Evolutionary conservation across 1,284 basidiomycete genomes (phyloP).

Genomic region (Porogramme epimiltina): DNA sequence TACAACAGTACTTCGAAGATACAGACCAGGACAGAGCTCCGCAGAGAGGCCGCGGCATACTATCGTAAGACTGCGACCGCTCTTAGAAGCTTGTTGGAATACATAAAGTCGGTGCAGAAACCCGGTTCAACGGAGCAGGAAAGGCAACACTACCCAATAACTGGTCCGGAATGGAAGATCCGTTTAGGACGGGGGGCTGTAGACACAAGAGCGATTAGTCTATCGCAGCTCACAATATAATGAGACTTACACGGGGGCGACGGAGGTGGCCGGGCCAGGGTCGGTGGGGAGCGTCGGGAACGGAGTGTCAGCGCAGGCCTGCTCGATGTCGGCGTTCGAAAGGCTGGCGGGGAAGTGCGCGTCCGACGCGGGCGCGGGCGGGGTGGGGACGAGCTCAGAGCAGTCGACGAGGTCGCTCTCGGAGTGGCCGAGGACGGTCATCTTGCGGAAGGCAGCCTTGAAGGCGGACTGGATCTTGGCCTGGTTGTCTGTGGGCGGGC

Average conservation of each 20-base stretch:
- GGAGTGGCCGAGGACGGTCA: constrained; percentile 35
- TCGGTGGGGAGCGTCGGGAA: constrained; percentile 36
- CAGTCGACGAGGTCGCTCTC: constrained; percentile 26
- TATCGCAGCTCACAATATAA: too few relatives aligned
- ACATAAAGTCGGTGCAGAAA: too few relatives aligned
- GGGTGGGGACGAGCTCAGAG: constrained; percentile 29
- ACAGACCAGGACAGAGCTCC: too few relatives aligned
- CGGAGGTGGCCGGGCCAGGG: constrained; percentile 33
- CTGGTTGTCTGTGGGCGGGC: constrained; percentile 27
- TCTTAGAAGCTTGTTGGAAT: too few relatives aligned
- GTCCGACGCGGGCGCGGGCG: constrained; percentile 18
- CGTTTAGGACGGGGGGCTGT: too few relatives aligned
- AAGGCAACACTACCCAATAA: too few relatives aligned
- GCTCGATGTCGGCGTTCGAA: constrained; percentile 26
- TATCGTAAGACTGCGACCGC: too few relatives aligned
- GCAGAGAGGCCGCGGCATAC: too few relatives aligned
- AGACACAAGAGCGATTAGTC: too few relatives aligned
- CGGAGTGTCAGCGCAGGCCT: constrained; percentile 23
- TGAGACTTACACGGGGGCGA: constrained; percentile 31
- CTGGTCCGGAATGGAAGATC: too few relatives aligned
- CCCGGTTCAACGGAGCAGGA: too few relatives aligned
- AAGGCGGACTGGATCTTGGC: constrained; percentile 30
- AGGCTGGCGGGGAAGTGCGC: constrained; percentile 31
- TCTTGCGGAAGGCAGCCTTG: constrained; percentile 33
- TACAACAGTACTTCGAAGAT: too few relatives aligned